Conservation (phyloP, 345 rosid genomes). For the Lepidium sativum region DNA sequence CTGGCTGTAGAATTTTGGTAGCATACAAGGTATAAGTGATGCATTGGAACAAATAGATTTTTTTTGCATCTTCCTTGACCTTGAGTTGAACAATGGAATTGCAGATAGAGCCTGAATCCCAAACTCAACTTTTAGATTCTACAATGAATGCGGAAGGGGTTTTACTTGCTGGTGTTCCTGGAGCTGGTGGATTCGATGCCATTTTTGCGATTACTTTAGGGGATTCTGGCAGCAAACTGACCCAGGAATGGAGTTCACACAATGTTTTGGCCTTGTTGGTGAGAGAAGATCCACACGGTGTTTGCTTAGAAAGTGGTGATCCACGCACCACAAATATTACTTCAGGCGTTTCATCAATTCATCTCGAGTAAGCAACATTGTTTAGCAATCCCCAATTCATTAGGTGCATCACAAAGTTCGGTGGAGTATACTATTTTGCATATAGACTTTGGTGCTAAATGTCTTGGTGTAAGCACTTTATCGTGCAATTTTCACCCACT, state of each 20-base stretch:
- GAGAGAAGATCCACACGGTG: constrained; percentile 85
- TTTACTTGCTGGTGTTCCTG: constrained; percentile 88
- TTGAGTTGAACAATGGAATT: constrained; percentile 20
- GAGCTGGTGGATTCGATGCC: constrained; percentile 98
- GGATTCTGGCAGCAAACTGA: constrained; percentile 44
- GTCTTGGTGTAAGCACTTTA: constrained; percentile 18
- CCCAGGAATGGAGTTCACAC: constrained; percentile 61
- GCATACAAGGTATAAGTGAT: background rate
- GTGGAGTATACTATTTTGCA: constrained; percentile 28
- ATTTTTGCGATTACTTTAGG: constrained; percentile 70
- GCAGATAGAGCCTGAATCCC: constrained; percentile 91
- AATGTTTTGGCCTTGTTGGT: constrained; percentile 80
- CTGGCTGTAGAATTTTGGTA: background rate
- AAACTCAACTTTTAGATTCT: constrained; percentile 64
- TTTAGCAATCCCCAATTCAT: constrained; percentile 7
- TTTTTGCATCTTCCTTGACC: constrained; percentile 4
- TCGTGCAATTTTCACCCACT: constrained; percentile 22
- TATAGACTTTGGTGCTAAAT: constrained; percentile 29
- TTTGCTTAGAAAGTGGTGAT: constrained; percentile 69
- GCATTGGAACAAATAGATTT: background rate
- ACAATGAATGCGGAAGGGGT: constrained; percentile 86
- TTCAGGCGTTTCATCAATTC: constrained; percentile 48
- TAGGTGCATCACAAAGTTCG: constrained; percentile 19
- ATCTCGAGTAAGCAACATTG: constrained; percentile 35
- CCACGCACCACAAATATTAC: constrained; percentile 58